Conservation (phyloP, 176 grass and related monocot species). For the Alopecurus myosuroides region DNA sequence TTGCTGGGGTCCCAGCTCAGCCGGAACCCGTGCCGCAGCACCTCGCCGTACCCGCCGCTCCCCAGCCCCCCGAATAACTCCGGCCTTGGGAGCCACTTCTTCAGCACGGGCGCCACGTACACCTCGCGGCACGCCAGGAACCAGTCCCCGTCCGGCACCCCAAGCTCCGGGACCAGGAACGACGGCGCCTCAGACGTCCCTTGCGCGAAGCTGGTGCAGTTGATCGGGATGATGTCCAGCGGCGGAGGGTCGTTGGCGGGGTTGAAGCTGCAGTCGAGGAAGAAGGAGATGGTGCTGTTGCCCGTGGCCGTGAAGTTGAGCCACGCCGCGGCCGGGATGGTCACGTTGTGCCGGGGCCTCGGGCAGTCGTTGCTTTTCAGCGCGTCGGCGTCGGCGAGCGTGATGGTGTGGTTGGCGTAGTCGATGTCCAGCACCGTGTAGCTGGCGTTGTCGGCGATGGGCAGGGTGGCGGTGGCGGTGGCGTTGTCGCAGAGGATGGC, state of each 20-base stretch:
- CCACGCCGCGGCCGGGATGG: background rate
- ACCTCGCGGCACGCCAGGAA: background rate
- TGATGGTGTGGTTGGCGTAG: constrained; percentile 13
- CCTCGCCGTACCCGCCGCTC: background rate
- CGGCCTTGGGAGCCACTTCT: background rate
- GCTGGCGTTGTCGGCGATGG: background rate
- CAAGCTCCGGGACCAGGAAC: background rate
- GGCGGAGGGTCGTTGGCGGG: background rate
- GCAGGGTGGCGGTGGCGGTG: constrained; percentile 23
- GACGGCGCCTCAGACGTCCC: background rate
- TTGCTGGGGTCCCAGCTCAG: constrained; percentile 34
- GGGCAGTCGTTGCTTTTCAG: constrained; percentile 12
- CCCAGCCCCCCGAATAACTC: background rate
- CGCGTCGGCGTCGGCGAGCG: constrained; percentile 12
- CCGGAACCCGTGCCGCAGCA: constrained; percentile 39
- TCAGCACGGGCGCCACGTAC: constrained; percentile 20
- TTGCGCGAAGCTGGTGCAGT: background rate
- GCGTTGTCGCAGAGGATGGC: constrained; percentile 20
- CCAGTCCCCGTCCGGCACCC: background rate
- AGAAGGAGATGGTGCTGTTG: constrained; percentile 36
- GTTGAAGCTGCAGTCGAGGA: background rate
- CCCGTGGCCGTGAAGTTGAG: constrained; percentile 13
- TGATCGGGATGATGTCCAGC: background rate
- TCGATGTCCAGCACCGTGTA: constrained; percentile 37
- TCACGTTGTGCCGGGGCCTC: constrained; percentile 7